Evolutionary conservation across 2,329 filamentous ascomycete species (phyloP).

Genomic region (Cladophialophora carrionii): DNA sequence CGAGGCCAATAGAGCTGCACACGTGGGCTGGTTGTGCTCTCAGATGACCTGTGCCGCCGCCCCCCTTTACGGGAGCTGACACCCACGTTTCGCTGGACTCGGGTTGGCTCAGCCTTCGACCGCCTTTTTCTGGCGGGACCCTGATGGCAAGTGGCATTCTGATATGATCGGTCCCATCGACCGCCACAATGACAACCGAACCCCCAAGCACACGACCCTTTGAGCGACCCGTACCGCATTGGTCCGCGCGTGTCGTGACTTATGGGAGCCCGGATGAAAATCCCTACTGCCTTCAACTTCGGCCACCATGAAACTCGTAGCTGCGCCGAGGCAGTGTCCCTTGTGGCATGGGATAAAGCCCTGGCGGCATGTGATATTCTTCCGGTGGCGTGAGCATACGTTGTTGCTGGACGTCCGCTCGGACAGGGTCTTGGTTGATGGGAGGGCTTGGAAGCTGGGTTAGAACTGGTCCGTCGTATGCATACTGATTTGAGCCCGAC

Average conservation of each 20-base stretch:
- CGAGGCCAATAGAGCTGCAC: slow-evolving; percentile 28
- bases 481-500: slow-evolving; percentile 13
- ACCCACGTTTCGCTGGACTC: slow-evolving; percentile 14
- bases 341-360: slow-evolving; percentile 28
- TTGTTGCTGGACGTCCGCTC: slow-evolving; percentile 16
- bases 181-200: not conserved
- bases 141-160: not conserved
- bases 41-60: slow-evolving; percentile 15
- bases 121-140: not conserved
- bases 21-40: slow-evolving; percentile 21
- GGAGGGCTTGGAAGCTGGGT: slow-evolving; percentile 31
- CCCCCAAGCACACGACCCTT: slow-evolving; percentile 21
- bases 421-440: slow-evolving; percentile 20
- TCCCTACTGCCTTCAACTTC: slow-evolving; percentile 7
- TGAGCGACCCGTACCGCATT: slow-evolving; percentile 9
- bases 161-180: not conserved
- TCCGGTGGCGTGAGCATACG: slow-evolving; percentile 30
- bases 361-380: slow-evolving; percentile 20
- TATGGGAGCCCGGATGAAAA: not conserved
- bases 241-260: not conserved
- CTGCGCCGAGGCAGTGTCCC: slow-evolving; percentile 35
- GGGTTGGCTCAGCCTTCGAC: slow-evolving; percentile 5
- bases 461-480: slow-evolving; percentile 12
- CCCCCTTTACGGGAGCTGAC: slow-evolving; percentile 20
- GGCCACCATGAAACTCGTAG: slow-evolving; percentile 36